Percentiles rank a stretch among this genome's conserved stretches.
Conservation (phyloP, 2,329 filamentous ascomycete genomes). For the Phaeophleospora eucalypticola region DNA sequence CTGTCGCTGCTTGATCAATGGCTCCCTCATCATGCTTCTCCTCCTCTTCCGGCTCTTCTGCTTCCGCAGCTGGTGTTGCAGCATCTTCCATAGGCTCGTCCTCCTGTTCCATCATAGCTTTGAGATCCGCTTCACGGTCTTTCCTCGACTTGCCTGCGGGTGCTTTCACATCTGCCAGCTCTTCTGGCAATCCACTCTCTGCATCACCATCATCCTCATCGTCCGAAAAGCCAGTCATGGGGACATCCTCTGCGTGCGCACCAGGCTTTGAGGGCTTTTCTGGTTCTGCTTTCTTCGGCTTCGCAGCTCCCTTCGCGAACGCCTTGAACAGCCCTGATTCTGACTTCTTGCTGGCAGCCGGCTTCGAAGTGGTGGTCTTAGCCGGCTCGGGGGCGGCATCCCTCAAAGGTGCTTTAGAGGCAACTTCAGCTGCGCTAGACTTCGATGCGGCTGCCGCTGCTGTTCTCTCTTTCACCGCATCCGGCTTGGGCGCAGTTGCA, state of each 20-base stretch:
- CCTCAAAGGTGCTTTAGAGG: constrained; percentile 22
- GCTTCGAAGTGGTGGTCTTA: constrained; percentile 36
- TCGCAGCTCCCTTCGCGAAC: constrained; percentile 61
- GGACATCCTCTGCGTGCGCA: constrained; percentile 26
- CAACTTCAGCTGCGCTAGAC: constrained; percentile 11
- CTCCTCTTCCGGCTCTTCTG: constrained; percentile 21
- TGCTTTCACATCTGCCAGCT: constrained; percentile 11
- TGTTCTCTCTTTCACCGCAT: constrained; percentile 15
- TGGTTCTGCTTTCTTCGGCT: constrained; percentile 50
- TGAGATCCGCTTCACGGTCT: constrained; percentile 62
- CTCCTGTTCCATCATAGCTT: constrained; percentile 71
- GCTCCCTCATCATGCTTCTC: constrained; percentile 50
- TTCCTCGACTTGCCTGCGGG: constrained; percentile 45
- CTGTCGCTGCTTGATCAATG: constrained; percentile 46
- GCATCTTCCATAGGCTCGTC: constrained; percentile 28
- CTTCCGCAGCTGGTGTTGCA: constrained; percentile 15
- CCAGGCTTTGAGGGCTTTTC: constrained; percentile 36
- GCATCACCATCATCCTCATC: constrained; percentile 51
- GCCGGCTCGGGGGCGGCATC: constrained; percentile 30
- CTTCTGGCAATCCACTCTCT: constrained; percentile 15
- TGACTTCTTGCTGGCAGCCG: constrained; percentile 53
- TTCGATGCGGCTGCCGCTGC: constrained; percentile 11
- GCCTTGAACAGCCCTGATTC: constrained; percentile 66
- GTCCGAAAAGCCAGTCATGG: constrained; percentile 38
- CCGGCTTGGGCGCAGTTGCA: constrained; percentile 22